Percentiles rank a stretch among this genome's conserved stretches.
Evolutionary conservation across 78 protist species (phyloP).

Genomic region (Dictyostelium firmibasis): DNA sequence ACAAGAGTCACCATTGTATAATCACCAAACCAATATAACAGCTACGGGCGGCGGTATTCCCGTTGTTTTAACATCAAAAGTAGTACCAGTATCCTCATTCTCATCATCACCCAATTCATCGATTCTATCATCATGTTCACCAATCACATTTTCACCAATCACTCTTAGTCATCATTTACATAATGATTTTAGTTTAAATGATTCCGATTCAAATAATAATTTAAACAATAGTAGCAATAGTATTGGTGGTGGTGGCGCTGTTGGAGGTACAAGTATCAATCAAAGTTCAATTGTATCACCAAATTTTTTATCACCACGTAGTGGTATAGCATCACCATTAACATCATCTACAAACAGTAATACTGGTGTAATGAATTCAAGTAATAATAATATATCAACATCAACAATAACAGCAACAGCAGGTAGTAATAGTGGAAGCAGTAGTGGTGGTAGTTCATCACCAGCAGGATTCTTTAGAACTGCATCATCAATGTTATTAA

Average conservation of each 20-base stretch:
- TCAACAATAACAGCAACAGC: too few species aligned
- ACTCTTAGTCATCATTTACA: not conserved
- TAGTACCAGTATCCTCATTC: constrained; percentile 61
- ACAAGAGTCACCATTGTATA: not conserved
- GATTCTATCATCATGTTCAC: constrained; percentile 42
- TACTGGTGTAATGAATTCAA: not conserved
- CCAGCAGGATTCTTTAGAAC: constrained; percentile 10
- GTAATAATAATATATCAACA: too few species aligned
- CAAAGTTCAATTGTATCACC: not conserved
- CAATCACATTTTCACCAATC: constrained; percentile 49
- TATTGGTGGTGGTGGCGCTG: not conserved
- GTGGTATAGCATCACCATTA: constrained; percentile 3
- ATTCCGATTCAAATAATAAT: not conserved
- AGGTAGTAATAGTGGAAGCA: not conserved
- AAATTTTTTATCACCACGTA: not conserved
- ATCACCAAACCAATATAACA: not conserved
- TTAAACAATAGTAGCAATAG: not conserved
- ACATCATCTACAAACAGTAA: not conserved
- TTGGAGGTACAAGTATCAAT: not conserved
- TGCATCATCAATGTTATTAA: not conserved
- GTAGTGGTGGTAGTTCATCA: not conserved
- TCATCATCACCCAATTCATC: constrained; percentile 69
- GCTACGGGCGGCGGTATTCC: constrained; percentile 25
- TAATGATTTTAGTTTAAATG: not conserved
- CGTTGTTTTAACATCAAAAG: constrained; percentile 28